These are phyloP conservation scores for Cryptococcus hybrid DNA, from an alignment of 1,284 basidiomycete genomes.

Conservation along the genomic window DNA sequence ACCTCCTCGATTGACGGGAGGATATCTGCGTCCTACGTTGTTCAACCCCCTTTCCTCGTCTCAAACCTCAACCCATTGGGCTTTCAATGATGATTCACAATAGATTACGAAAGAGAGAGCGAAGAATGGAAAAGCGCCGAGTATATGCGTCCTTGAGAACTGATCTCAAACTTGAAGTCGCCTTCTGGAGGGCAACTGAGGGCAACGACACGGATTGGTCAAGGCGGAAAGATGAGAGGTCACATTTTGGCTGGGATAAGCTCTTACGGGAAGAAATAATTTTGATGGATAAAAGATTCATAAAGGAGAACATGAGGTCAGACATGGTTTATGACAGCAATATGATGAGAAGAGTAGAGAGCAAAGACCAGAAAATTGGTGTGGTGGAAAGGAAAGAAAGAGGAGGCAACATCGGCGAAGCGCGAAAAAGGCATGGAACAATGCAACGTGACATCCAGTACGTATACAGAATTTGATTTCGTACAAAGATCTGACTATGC, in stretches of 20 bases:
- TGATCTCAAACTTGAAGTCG: constrained; percentile 58
- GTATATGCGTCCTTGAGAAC: constrained; percentile 48
- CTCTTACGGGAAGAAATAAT: constrained; percentile 14
- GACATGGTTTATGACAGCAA: constrained; percentile 10
- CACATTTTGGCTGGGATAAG: constrained; percentile 11
- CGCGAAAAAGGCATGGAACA: background rate
- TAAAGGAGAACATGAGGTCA: constrained; percentile 15
- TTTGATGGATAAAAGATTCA: constrained; percentile 14
- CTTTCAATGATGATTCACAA: constrained; percentile 67
- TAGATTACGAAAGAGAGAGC: constrained; percentile 57
- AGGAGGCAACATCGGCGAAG: background rate
- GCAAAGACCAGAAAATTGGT: constrained; percentile 11
- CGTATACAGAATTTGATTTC: background rate
- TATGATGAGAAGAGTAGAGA: constrained; percentile 14
- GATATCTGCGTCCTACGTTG: constrained; percentile 60
- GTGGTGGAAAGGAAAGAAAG: constrained; percentile 4
- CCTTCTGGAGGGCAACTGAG: constrained; percentile 52
- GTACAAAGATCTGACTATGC: constrained; percentile 3
- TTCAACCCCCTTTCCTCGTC: constrained; percentile 67
- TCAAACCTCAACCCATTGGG: constrained; percentile 69
- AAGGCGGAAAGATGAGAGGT: constrained; percentile 4
- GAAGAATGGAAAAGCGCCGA: constrained; percentile 50
- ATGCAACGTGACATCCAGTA: constrained; percentile 4
- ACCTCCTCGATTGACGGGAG: constrained; percentile 59
- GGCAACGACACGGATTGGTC: constrained; percentile 23